A percentile compares a stretch with the other conserved stretches of the same genome.
These are phyloP conservation scores for Anastatica hierochuntica DNA, from an alignment of 345 rosid genomes.

Conservation along the genomic window DNA sequence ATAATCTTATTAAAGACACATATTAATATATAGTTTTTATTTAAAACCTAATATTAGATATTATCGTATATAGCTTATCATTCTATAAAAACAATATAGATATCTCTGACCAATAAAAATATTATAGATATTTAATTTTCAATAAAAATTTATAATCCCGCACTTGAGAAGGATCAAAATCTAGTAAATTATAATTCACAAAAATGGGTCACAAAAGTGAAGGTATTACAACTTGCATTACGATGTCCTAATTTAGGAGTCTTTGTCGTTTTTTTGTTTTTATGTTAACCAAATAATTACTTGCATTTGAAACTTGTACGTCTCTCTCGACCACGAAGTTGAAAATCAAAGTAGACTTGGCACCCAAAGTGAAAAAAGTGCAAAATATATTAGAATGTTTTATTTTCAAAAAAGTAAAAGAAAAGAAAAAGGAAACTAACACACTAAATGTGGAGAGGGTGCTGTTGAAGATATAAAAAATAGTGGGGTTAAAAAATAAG, in stretches of 20 bases:
- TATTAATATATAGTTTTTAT: no score
- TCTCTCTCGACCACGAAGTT: conserved; percentile 16
- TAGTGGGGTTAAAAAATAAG: conserved; percentile 16
- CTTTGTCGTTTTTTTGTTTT: not conserved
- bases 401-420: not conserved
- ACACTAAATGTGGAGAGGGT: conserved; percentile 28
- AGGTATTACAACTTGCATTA: not conserved
- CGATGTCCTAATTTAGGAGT: conserved; percentile 1
- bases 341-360: conserved; percentile 16
- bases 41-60: no score
- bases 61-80: no score
- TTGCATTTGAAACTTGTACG: conserved; percentile 12
- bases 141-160: no score
- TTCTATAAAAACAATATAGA: no score
- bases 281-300: not conserved
- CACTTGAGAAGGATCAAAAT: no score
- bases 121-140: no score
- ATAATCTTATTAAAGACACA: no score
- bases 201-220: not conserved
- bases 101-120: no score
- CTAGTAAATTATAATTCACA: no score
- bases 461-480: conserved; percentile 7
- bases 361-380: not conserved
- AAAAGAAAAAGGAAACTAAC: not conserved
- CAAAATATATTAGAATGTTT: not conserved